Evolutionary conservation across 1,284 basidiomycete genomes (phyloP).

Genomic region (Pyrrhoderma lamaoense): DNA sequence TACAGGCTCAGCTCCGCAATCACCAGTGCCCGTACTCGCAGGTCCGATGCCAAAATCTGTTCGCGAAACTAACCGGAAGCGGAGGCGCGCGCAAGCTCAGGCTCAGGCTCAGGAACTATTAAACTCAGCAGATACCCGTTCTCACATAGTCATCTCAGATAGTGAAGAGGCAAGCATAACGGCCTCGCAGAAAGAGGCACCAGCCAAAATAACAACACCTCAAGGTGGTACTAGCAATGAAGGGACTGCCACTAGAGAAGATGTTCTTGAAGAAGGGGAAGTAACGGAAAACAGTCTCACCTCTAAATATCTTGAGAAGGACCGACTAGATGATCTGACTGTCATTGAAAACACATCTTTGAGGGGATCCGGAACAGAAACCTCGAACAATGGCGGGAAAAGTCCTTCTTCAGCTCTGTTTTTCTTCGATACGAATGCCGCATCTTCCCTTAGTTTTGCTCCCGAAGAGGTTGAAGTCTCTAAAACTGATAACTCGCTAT

Average conservation of each 20-base stretch:
- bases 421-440: not conserved
- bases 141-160: slow-evolving; percentile 12
- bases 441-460: no score
- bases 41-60: not conserved
- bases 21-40: not conserved
- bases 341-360: no score
- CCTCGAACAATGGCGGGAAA: no score
- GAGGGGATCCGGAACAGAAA: no score
- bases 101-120: not conserved
- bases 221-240: no score
- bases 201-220: no score
- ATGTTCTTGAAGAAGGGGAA: slow-evolving; percentile 1
- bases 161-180: not conserved
- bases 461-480: not conserved
- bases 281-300: not conserved
- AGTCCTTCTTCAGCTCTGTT: slow-evolving; percentile 1
- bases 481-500: not conserved
- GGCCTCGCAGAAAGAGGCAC: no score
- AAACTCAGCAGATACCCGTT: not conserved
- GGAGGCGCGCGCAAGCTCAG: slow-evolving; percentile 4
- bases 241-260: no score
- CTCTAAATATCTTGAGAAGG: no score
- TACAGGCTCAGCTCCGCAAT: slow-evolving; percentile 5
- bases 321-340: no score
- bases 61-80: not conserved